Percentiles rank a stretch among this genome's conserved stretches.
phyloP scores from a whole-genome alignment of 2,329 filamentous ascomycete species.

The Elsinoe fawcettii region DNA sequence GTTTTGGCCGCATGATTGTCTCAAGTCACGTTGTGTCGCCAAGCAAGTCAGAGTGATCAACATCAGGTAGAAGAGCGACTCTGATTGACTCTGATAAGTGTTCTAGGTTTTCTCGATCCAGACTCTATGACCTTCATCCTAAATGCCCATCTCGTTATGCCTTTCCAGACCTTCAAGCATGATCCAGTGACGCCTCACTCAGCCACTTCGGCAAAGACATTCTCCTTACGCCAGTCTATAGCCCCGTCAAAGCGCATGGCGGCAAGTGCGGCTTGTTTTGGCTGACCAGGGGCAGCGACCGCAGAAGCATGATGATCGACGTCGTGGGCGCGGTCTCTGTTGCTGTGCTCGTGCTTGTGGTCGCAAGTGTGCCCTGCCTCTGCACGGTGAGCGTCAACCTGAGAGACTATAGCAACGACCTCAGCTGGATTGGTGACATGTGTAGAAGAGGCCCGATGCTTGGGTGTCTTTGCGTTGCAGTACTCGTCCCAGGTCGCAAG shows the following conservation, averaged over 20 bases:
- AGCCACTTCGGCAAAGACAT: conserved; percentile 3
- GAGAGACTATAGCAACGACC: background rate
- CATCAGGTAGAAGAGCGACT: too few relatives aligned
- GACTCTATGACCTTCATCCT: too few relatives aligned
- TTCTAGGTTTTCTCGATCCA: too few relatives aligned
- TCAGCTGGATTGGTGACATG: background rate
- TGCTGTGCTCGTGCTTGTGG: background rate
- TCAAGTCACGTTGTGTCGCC: too few relatives aligned
- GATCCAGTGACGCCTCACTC: background rate
- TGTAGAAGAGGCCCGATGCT: conserved; percentile 4
- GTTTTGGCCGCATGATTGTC: too few relatives aligned
- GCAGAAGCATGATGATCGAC: background rate
- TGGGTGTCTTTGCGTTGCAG: conserved; percentile 44
- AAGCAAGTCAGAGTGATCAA: too few relatives aligned
- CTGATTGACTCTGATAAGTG: too few relatives aligned
- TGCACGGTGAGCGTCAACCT: background rate
- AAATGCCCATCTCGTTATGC: too few relatives aligned
- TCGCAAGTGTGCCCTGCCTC: background rate
- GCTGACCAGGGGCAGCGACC: background rate
- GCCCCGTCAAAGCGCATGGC: conserved; percentile 2
- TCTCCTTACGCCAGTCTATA: conserved; percentile 2
- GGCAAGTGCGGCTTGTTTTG: background rate
- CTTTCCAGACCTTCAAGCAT: too few relatives aligned
- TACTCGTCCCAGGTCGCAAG: conserved; percentile 82
- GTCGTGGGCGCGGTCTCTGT: background rate